Percentiles rank a stretch among this genome's conserved stretches.
Conservation (phyloP, 1,284 basidiomycete species). For the Pascua sp. region DNA sequence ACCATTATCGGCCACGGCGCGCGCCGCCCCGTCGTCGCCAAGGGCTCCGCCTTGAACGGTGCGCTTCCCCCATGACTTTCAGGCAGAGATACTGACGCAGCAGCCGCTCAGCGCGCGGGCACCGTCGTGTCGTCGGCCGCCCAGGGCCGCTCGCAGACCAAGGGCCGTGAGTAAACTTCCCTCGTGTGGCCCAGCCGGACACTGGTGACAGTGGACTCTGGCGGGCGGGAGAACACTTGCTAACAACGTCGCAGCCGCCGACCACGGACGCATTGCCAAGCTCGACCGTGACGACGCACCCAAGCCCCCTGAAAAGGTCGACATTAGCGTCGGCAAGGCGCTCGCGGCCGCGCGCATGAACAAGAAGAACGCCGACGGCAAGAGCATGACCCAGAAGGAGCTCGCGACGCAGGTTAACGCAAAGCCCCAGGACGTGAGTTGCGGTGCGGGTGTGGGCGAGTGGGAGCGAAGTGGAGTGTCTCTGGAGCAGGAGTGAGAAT, state of each 20-base stretch:
- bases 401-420: constrained; percentile 64
- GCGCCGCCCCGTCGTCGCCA: constrained; percentile 26
- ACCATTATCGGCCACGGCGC: constrained; percentile 40
- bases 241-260: constrained; percentile 60
- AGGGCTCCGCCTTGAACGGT: constrained; percentile 38
- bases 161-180: constrained; percentile 7
- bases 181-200: not conserved
- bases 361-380: constrained; percentile 49
- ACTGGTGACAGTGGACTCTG: too few relatives aligned
- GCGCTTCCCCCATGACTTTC: constrained; percentile 5
- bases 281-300: constrained; percentile 95
- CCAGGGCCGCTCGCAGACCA: constrained; percentile 17
- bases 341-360: constrained; percentile 77
- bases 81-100: constrained; percentile 1
- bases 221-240: too few relatives aligned
- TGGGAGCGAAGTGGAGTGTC: too few relatives aligned
- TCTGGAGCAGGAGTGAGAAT: too few relatives aligned
- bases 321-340: constrained; percentile 58
- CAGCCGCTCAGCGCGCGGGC: constrained; percentile 19
- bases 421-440: constrained; percentile 48
- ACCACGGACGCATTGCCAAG: constrained; percentile 90
- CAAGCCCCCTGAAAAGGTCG: constrained; percentile 84
- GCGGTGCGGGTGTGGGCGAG: too few relatives aligned
- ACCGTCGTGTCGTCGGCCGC: constrained; percentile 22
- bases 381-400: constrained; percentile 76